Evolutionary conservation across 2,329 filamentous ascomycete genomes (phyloP).

Genomic region (Acephala macrosclerotiorum): DNA sequence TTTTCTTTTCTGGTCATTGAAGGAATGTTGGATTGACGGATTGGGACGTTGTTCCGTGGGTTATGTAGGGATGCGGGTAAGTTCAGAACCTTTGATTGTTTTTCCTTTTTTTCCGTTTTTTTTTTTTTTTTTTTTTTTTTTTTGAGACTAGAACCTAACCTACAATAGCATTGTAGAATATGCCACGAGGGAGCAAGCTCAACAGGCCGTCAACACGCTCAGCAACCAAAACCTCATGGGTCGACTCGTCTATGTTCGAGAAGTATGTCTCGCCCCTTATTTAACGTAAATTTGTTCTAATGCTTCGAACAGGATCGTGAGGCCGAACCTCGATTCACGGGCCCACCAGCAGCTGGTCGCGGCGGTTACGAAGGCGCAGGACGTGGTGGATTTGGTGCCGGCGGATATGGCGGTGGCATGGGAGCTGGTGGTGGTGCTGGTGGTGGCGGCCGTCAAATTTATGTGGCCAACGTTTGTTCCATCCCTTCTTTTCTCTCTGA

Average conservation of each 20-base stretch:
- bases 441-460: conserved; percentile 86
- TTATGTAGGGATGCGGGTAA: conserved; percentile 99
- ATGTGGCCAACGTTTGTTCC: conserved; percentile 94
- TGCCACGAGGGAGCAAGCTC: conserved; percentile 98
- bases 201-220: conserved; percentile 94
- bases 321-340: conserved; percentile 94
- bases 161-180: conserved; percentile 96
- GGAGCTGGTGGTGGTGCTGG: conserved; percentile 63
- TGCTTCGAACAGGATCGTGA: conserved; percentile 79
- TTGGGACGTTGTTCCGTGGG: conserved; percentile 88
- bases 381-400: conserved; percentile 57
- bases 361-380: conserved; percentile 62
- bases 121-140: no score
- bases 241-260: conserved; percentile 96
- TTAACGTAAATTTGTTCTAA: not conserved
- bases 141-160: conserved; percentile 18
- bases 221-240: conserved; percentile 99
- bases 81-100: conserved; percentile 48
- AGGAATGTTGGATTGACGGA: conserved; percentile 99
- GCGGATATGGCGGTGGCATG: conserved; percentile 52
- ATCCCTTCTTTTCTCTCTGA: conserved; percentile 40
- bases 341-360: conserved; percentile 69
- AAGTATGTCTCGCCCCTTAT: conserved; percentile 66
- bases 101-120: no score
- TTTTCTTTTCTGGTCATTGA: conserved; percentile 67